A percentile compares a stretch with the other conserved stretches of the same genome.
Evolutionary conservation across 2,329 filamentous ascomycete genomes (phyloP).

Genomic region (Neopestalotiopsis clavispora): DNA sequence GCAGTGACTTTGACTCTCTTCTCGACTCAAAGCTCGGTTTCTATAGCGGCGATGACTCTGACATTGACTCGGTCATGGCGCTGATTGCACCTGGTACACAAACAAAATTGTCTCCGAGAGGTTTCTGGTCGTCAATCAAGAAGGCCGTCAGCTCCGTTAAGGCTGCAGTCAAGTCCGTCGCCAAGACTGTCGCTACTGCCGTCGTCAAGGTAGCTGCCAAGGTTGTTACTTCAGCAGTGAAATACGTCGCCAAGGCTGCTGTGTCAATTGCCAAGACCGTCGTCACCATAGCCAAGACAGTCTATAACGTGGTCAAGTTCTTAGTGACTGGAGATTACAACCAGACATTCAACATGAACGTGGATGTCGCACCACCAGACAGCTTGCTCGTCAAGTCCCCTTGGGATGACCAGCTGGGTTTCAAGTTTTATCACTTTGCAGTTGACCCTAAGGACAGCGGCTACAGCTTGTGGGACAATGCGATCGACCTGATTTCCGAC

Average conservation of each 20-base stretch:
- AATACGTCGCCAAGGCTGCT: background rate
- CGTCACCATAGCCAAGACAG: background rate
- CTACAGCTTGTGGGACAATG: constrained; percentile 8
- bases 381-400: background rate
- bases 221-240: background rate
- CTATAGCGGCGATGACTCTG: background rate
- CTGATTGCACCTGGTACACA: constrained; percentile 1
- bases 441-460: background rate
- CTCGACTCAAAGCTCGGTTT: background rate
- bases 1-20: background rate
- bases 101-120: background rate
- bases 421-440: constrained; percentile 9
- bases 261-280: constrained; percentile 3
- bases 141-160: background rate
- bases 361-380: constrained; percentile 1
- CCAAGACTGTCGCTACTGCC: background rate
- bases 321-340: constrained; percentile 1
- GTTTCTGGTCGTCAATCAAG: background rate
- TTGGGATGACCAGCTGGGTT: constrained; percentile 7
- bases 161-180: constrained; percentile 5
- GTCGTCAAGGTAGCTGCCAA: constrained; percentile 11
- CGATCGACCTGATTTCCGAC: background rate
- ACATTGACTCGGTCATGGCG: constrained; percentile 6
- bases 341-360: constrained; percentile 7
- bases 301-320: constrained; percentile 8